Conservation (phyloP, 2,329 filamentous ascomycete species). For the Fusarium dimerum region DNA sequence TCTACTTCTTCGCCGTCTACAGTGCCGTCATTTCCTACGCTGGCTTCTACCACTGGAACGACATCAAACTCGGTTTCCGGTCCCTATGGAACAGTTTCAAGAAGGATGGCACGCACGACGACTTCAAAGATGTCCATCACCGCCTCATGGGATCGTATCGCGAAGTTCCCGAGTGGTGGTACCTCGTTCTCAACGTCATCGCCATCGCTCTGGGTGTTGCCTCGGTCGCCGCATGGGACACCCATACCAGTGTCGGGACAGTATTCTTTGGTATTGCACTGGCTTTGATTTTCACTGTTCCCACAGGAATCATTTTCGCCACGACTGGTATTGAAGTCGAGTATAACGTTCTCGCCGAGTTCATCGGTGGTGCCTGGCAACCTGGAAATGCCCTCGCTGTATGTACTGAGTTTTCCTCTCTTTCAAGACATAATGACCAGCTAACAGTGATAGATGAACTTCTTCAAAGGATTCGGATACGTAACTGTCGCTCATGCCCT, state of each 20-base stretch:
- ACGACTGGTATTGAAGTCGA: constrained; percentile 46
- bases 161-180: constrained; percentile 53
- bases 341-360: constrained; percentile 49
- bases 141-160: constrained; percentile 45
- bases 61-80: constrained; percentile 35
- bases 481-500: constrained; percentile 40
- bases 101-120: constrained; percentile 3
- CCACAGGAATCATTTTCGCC: constrained; percentile 45
- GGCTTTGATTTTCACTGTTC: constrained; percentile 45
- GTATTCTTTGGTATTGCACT: constrained; percentile 46
- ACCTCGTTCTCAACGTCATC: constrained; percentile 27
- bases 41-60: constrained; percentile 35
- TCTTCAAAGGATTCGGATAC: constrained; percentile 47
- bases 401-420: neutral
- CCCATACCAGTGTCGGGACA: constrained; percentile 43
- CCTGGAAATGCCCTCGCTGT: constrained; percentile 44
- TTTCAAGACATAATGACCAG: fast-evolving
- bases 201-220: constrained; percentile 38
- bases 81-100: constrained; percentile 18
- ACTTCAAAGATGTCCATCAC: constrained; percentile 44
- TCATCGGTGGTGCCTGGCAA: constrained; percentile 46
- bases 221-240: constrained; percentile 41
- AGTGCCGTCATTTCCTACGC: constrained; percentile 39
- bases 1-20: constrained; percentile 31
- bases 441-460: constrained; percentile 39